A percentile compares a stretch with the other conserved stretches of the same genome.
phyloP scores from a whole-genome alignment of 192 early-diverging fungal species.

The Backusella sp. region DNA sequence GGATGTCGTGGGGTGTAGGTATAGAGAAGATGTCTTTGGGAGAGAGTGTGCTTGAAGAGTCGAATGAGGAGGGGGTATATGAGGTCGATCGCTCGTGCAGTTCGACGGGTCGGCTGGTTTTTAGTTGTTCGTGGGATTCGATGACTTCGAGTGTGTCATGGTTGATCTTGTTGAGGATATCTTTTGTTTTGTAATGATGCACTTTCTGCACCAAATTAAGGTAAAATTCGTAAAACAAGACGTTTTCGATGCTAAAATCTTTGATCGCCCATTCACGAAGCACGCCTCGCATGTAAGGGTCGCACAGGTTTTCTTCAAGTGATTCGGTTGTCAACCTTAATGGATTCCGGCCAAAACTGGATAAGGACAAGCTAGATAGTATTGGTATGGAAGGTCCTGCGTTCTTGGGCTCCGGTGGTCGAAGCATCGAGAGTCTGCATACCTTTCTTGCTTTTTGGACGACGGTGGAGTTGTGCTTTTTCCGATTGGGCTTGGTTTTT shows the following conservation, averaged over 20 bases:
- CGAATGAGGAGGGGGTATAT: background rate
- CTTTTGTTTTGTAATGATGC: background rate
- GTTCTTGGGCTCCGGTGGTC: background rate
- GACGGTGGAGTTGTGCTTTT: background rate
- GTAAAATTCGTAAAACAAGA: conserved; percentile 26
- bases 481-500: background rate
- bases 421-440: background rate
- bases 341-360: background rate
- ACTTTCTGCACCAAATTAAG: background rate
- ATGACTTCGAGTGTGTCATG: background rate
- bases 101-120: background rate
- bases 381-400: background rate
- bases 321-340: conserved; percentile 8
- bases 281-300: conserved; percentile 5
- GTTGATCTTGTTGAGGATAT: background rate
- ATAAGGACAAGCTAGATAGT: background rate
- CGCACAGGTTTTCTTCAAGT: background rate
- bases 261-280: conserved; percentile 16
- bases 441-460: background rate
- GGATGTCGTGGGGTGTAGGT: background rate
- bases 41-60: background rate
- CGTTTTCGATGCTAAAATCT: conserved; percentile 28
- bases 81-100: background rate
- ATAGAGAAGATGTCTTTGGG: background rate
- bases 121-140: background rate